A percentile compares a stretch with the other conserved stretches of the same genome.
Conservation (phyloP, 2,329 filamentous ascomycete genomes). For the Penicillium sp. region DNA sequence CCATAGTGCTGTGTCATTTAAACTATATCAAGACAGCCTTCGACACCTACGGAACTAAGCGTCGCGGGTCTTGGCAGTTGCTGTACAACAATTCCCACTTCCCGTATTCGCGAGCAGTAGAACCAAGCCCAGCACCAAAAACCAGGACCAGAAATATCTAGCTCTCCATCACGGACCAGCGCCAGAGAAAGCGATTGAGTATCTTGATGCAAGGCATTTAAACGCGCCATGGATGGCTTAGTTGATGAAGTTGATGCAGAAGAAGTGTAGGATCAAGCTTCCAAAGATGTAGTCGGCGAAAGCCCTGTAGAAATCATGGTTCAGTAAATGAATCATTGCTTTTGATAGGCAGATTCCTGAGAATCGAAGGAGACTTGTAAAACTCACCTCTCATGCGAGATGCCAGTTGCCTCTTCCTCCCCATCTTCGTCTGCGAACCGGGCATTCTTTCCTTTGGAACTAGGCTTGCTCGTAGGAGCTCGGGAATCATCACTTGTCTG, state of each 20-base stretch:
- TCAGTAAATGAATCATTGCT: background rate
- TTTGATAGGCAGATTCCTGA: background rate
- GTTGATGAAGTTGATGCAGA: conserved; percentile 99
- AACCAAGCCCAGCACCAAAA: background rate
- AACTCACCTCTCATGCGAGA: conserved; percentile 44
- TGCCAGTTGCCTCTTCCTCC: conserved; percentile 25
- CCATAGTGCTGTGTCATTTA: background rate
- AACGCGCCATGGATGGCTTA: conserved; percentile 44
- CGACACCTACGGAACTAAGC: background rate
- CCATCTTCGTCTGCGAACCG: conserved; percentile 22
- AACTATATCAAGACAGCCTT: background rate
- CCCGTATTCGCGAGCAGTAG: background rate
- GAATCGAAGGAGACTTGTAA: background rate
- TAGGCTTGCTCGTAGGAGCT: conserved; percentile 56
- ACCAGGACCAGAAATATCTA: conserved; percentile 4
- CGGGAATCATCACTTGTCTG: conserved; percentile 66
- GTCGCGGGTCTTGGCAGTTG: background rate
- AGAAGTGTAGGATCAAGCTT: conserved; percentile 94
- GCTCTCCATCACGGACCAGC: conserved; percentile 5
- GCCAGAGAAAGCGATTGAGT: conserved; percentile 8
- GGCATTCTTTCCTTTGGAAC: conserved; percentile 29
- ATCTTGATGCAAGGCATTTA: background rate
- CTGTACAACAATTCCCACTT: background rate
- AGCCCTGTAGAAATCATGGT: conserved; percentile 56
- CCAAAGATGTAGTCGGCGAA: conserved; percentile 97